These are phyloP conservation scores for Xylaria sp. DNA, from an alignment of 2,329 filamentous ascomycete genomes.

Conservation along the genomic window DNA sequence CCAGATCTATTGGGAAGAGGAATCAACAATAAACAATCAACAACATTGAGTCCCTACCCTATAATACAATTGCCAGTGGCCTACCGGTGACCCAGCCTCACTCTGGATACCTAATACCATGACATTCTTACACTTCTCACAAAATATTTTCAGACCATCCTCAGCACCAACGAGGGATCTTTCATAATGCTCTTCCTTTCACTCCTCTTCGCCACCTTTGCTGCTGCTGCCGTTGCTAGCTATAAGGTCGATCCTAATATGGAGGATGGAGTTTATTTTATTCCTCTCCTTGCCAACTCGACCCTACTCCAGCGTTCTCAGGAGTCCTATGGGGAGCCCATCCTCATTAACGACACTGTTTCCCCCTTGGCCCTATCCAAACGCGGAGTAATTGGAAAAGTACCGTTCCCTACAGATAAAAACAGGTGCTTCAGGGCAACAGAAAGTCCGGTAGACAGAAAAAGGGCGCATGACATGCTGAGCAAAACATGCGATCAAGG, in stretches of 20 bases:
- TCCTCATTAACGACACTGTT: not conserved
- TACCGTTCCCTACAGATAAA: not conserved
- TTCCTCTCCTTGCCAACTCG: not conserved
- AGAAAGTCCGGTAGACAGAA: not conserved
- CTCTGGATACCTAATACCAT: no score
- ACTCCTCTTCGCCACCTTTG: not conserved
- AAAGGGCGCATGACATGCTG: not conserved
- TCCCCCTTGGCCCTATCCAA: not conserved
- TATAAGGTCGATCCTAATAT: not conserved
- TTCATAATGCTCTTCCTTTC: not conserved
- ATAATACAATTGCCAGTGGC: no score
- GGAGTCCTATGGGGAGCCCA: not conserved
- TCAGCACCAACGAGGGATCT: not conserved
- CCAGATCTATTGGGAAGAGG: no score
- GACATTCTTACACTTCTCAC: not conserved
- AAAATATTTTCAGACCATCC: not conserved
- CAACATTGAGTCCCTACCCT: no score
- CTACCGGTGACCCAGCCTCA: no score
- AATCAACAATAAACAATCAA: no score
- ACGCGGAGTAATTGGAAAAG: not conserved
- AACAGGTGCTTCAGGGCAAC: not conserved
- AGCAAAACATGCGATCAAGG: conserved; percentile 1
- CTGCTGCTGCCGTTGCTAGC: not conserved
- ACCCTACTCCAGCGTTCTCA: not conserved
- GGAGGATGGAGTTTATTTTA: conserved; percentile 5